Percentiles rank a stretch among this genome's conserved stretches.
Evolutionary conservation across 2,329 filamentous ascomycete genomes (phyloP).

Genomic region (Pyrenochaeta sp.): DNA sequence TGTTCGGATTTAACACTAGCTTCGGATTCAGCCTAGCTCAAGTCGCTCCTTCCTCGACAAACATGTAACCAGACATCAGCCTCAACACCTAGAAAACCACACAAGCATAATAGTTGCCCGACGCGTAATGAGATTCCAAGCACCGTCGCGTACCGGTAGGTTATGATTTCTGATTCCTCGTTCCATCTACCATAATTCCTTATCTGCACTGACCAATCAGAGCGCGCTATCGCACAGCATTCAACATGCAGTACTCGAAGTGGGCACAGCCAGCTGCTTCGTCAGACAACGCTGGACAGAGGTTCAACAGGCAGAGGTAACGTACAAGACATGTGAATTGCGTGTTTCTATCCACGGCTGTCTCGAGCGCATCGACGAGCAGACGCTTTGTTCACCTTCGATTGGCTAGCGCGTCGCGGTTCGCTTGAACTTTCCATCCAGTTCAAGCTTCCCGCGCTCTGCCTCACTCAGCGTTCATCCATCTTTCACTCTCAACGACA

Average conservation of each 20-base stretch:
- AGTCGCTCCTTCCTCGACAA: slow-evolving; percentile 7
- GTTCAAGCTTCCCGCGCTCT: slow-evolving; percentile 5
- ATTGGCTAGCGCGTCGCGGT: slow-evolving; percentile 34
- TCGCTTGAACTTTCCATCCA: slow-evolving; percentile 24
- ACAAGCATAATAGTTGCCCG: neutral
- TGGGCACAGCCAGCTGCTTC: slow-evolving; percentile 20
- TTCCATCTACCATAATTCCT: neutral
- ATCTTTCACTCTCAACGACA: slow-evolving; percentile 8
- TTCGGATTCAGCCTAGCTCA: slow-evolving; percentile 4
- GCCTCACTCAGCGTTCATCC: slow-evolving; percentile 13
- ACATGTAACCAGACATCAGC: neutral
- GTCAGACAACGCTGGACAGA: slow-evolving; percentile 2
- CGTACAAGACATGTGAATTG: slow-evolving; percentile 16
- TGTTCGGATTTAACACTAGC: slow-evolving; percentile 10
- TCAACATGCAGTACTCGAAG: slow-evolving; percentile 25
- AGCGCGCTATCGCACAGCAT: slow-evolving; percentile 1
- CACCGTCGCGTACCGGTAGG: slow-evolving; percentile 5
- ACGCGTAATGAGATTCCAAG: neutral
- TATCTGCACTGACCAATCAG: slow-evolving; percentile 13
- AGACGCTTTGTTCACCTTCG: slow-evolving; percentile 16
- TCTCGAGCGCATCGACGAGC: slow-evolving; percentile 6
- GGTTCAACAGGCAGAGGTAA: slow-evolving; percentile 30
- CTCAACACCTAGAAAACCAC: neutral
- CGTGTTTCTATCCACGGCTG: slow-evolving; percentile 9
- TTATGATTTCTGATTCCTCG: neutral